Conservation (phyloP, 2,329 filamentous ascomycete genomes). For the Periglandula ipomoeae region DNA sequence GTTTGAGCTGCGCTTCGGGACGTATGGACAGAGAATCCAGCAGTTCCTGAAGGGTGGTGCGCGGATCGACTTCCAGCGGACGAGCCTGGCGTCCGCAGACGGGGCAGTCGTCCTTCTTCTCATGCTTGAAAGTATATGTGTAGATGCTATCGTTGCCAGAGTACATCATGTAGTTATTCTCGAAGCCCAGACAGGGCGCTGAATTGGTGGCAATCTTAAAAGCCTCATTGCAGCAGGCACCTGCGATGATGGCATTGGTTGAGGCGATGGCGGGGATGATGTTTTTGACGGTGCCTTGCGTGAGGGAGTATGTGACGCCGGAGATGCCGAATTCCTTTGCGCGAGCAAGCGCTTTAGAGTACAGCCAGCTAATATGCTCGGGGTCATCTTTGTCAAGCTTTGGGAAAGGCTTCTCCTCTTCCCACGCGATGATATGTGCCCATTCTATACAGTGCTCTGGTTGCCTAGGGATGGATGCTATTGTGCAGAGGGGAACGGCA, state of each 20-base stretch:
- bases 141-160: conserved; percentile 93
- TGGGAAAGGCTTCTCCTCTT: conserved; percentile 73
- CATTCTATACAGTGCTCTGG: conserved; percentile 98
- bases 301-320: conserved; percentile 90
- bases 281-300: conserved; percentile 97
- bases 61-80: conserved; percentile 61
- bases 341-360: conserved; percentile 70
- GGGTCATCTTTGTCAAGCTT: conserved; percentile 91
- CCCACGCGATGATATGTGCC: conserved; percentile 98
- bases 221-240: conserved; percentile 92
- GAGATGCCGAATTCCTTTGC: conserved; percentile 82
- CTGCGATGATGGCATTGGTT: conserved; percentile 93
- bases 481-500: conserved; percentile 92
- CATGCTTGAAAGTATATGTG: conserved; percentile 93
- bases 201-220: conserved; percentile 83
- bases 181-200: conserved; percentile 69
- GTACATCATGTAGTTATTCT: conserved; percentile 98
- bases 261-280: conserved; percentile 98
- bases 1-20: conserved; percentile 88
- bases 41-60: conserved; percentile 70
- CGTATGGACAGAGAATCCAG: conserved; percentile 74
- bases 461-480: conserved; percentile 92
- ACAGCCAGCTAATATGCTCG: conserved; percentile 96
- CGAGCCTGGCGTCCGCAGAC: conserved; percentile 82
- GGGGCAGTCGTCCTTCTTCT: conserved; percentile 89